A percentile compares a stretch with the other conserved stretches of the same genome.
Conservation (phyloP, 192 early-diverging fungal genomes). For the Coemansia biformis region DNA sequence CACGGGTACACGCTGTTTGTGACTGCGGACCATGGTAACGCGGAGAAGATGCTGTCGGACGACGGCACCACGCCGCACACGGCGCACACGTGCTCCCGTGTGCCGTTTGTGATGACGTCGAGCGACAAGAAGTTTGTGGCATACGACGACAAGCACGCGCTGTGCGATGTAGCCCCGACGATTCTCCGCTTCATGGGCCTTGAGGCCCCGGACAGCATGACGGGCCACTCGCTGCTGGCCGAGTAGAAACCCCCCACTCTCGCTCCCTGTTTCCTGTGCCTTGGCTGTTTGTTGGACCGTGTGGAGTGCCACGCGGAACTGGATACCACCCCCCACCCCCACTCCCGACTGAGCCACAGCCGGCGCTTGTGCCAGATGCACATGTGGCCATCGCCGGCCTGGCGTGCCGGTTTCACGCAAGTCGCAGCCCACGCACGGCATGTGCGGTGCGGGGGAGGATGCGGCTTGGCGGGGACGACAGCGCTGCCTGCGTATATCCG, state of each 20-base stretch:
- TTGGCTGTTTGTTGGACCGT: neutral
- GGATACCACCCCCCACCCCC: too few relatives aligned
- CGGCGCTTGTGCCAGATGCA: too few relatives aligned
- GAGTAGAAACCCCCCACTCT: neutral
- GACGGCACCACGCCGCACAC: slow-evolving; percentile 87
- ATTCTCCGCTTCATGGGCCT: slow-evolving; percentile 88
- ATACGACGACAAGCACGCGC: slow-evolving; percentile 57
- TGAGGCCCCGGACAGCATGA: slow-evolving; percentile 93
- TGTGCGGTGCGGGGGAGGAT: too few relatives aligned
- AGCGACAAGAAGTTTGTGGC: slow-evolving; percentile 51
- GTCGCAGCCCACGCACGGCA: too few relatives aligned
- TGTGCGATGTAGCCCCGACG: slow-evolving; percentile 98
- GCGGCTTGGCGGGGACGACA: too few relatives aligned
- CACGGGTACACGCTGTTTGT: slow-evolving; percentile 88
- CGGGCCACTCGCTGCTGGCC: slow-evolving; percentile 64
- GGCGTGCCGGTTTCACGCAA: too few relatives aligned
- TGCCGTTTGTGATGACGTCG: slow-evolving; percentile 87
- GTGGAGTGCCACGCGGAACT: too few relatives aligned
- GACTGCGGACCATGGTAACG: slow-evolving; percentile 99
- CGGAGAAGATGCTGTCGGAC: slow-evolving; percentile 93
- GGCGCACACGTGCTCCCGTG: slow-evolving; percentile 85
- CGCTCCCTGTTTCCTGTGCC: too few relatives aligned
- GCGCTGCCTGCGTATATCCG: too few relatives aligned
- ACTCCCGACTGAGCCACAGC: too few relatives aligned
- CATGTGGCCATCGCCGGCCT: too few relatives aligned